A percentile compares a stretch with the other conserved stretches of the same genome.
phyloP scores from a whole-genome alignment of 441 rosid species.

The Populus hybrid region DNA sequence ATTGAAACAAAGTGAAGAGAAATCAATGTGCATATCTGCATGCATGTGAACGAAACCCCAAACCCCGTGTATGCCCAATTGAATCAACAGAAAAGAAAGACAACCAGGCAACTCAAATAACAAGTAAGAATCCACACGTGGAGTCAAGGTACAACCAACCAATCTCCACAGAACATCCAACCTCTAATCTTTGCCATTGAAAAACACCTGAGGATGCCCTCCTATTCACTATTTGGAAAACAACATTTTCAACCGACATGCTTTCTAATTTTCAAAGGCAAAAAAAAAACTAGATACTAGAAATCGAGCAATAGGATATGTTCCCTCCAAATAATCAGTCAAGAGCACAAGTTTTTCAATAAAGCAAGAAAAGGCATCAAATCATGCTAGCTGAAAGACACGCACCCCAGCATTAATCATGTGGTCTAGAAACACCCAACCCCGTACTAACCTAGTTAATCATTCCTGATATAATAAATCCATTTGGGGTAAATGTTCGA shows the following conservation, averaged over 20 bases:
- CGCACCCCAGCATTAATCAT: neutral
- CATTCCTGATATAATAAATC: neutral
- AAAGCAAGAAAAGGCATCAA: neutral
- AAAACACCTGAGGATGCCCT: neutral
- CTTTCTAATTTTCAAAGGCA: neutral
- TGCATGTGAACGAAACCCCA: neutral
- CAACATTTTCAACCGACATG: neutral
- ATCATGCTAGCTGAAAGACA: neutral
- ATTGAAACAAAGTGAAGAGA: neutral
- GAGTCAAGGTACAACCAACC: neutral
- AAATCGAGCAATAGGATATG: neutral
- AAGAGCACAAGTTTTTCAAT: neutral
- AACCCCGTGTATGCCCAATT: neutral
- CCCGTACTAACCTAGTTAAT: neutral
- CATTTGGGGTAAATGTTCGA: neutral
- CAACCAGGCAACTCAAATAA: neutral
- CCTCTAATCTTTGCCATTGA: neutral
- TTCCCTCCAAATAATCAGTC: neutral
- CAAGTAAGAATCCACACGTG: neutral
- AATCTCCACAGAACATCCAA: neutral
- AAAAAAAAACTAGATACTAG: neutral
- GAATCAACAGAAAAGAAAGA: neutral
- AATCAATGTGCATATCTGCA: neutral
- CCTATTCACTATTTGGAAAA: neutral
- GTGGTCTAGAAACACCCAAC: neutral